Evolutionary conservation across 2,329 filamentous ascomycete genomes (phyloP).

Genomic region (Zelopaecilomyces penicillatus): DNA sequence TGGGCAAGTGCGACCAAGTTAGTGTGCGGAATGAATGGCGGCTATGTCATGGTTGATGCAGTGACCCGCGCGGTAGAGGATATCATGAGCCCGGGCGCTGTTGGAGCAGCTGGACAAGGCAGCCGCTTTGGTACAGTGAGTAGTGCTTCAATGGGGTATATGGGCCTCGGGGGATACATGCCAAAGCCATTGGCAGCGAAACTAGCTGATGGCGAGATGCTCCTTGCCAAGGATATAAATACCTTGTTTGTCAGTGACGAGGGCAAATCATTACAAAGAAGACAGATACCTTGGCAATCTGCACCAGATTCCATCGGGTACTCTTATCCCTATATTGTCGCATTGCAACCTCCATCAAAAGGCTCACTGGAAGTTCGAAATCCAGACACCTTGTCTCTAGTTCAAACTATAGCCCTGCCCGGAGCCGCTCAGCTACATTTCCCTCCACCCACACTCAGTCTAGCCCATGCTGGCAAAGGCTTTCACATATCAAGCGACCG

Average conservation of each 20-base stretch:
- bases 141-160: constrained; percentile 88
- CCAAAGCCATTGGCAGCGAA: constrained; percentile 83
- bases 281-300: constrained; percentile 84
- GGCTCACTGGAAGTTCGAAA: constrained; percentile 86
- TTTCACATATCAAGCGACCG: constrained; percentile 91
- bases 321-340: constrained; percentile 91
- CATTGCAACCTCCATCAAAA: constrained; percentile 74
- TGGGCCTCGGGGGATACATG: constrained; percentile 86
- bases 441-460: constrained; percentile 80
- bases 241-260: constrained; percentile 82
- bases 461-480: constrained; percentile 93
- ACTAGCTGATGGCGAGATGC: constrained; percentile 71
- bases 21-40: constrained; percentile 83
- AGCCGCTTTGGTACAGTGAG: constrained; percentile 76
- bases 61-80: constrained; percentile 65
- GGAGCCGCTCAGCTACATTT: constrained; percentile 82
- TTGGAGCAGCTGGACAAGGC: constrained; percentile 54
- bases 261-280: constrained; percentile 71
- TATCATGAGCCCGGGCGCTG: constrained; percentile 67
- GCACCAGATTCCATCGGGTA: constrained; percentile 90
- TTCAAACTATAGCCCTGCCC: constrained; percentile 77
- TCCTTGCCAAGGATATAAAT: constrained; percentile 97
- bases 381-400: constrained; percentile 78
- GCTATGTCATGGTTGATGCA: constrained; percentile 84
- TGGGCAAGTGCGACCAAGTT: constrained; percentile 86